phyloP scores from a whole-genome alignment of 352 stramenopile genomes.

The Pythium sp. region DNA sequence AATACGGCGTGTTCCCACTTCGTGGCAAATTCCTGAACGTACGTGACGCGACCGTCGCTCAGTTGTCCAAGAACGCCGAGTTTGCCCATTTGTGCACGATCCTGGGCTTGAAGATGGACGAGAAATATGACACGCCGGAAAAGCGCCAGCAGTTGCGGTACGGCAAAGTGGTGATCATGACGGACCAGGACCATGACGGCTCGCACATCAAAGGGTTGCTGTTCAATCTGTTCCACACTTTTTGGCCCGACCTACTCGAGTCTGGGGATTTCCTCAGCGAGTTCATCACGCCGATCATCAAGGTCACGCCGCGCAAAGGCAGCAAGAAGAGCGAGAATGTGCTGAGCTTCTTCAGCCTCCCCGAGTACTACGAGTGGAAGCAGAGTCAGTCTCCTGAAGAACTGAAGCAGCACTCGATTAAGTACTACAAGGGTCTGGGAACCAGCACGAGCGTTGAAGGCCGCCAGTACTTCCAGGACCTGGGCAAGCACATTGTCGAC shows the following conservation, averaged over 20 bases:
- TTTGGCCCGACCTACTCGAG: slow-evolving; percentile 97
- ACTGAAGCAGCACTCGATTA: slow-evolving; percentile 94
- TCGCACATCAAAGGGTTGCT: slow-evolving; percentile 99
- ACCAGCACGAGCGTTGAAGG: slow-evolving; percentile 97
- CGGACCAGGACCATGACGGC: slow-evolving; percentile 99
- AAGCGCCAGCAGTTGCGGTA: slow-evolving; percentile 94
- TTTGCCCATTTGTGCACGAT: slow-evolving; percentile 97
- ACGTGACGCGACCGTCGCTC: slow-evolving; percentile 73
- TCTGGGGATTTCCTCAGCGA: slow-evolving; percentile 95
- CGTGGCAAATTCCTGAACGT: slow-evolving; percentile 95
- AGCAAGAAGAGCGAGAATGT: slow-evolving; percentile 56
- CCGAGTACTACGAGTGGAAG: slow-evolving; percentile 97
- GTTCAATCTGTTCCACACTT: slow-evolving; percentile 99
- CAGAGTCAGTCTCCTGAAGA: slow-evolving; percentile 41
- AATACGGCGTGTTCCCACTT: slow-evolving; percentile 98
- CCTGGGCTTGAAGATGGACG: slow-evolving; percentile 96
- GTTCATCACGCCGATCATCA: slow-evolving; percentile 99
- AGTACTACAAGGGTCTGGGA: slow-evolving; percentile 99
- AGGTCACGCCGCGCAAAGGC: slow-evolving; percentile 73
- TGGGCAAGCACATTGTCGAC: slow-evolving; percentile 93
- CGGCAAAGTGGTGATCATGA: slow-evolving; percentile 99
- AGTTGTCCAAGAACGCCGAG: slow-evolving; percentile 93
- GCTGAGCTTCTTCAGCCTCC: slow-evolving; percentile 96
- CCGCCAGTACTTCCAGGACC: slow-evolving; percentile 98
- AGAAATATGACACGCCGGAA: slow-evolving; percentile 91